Base-by-base conservation (phyloP, 306 rosid genomes). In the Lathyrus tuberosus region DNA sequence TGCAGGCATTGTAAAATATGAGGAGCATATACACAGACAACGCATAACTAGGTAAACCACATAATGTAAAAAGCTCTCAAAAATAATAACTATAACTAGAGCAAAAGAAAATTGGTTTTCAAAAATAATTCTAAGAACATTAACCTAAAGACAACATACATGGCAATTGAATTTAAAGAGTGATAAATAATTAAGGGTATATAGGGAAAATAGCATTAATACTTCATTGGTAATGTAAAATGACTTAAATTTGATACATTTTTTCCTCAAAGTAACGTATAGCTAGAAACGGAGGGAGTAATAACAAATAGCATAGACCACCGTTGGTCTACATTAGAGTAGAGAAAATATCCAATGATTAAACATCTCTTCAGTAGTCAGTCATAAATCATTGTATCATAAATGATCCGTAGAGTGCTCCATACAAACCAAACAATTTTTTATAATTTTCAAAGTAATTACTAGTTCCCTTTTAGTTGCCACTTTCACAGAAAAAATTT, bases 1-100 rank as follows among this genome's bases (percentile, higher is more conserved):
- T 91, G 89, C 83, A 85, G 41, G 52, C 31, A 58, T 52, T 47
- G 60, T 63, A 65, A 80, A 63, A 59, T 42, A 37, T n/a, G 62
- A 59, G 46, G 58, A 58, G 30, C 38, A 44, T 9, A 64, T 17
- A 33, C 8, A 59, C 28, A 35, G 10, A 59, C 37, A 58, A 22
- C 37, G 3, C 14, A 54, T 52, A 52, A 43, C 24, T 8, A 17
- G 61, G 16, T 20, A 44, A 22, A 54, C 9, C 26, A 70, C 22
- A 53, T 38, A 28, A 41, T 18, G 64, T n/a, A 48, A 47, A 52
- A 41, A 26, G 15, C 53, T 11, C n/a, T 60, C 6, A 63, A 20
- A 67, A 47, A 24, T 15, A 33, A 42, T 24, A 5, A 35, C 26
- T 54, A 16, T 24, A 16, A 37, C 44, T 28, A 47, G 62, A 58